These are phyloP conservation scores for Acacia crassicarpa DNA, from an alignment of 306 rosid species.

Conservation along the genomic window DNA sequence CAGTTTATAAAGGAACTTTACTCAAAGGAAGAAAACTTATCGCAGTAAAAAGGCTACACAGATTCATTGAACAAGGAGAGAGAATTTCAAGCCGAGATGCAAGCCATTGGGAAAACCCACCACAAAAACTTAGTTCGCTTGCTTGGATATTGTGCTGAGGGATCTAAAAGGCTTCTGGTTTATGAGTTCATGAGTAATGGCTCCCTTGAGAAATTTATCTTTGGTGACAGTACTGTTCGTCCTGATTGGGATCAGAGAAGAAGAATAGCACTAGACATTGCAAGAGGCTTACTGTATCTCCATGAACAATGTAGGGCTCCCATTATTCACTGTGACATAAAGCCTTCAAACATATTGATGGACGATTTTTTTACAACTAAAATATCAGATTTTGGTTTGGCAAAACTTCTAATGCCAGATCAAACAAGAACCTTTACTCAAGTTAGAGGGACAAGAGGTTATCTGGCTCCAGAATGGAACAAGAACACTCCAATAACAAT, in stretches of 20 bases:
- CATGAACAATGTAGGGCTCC: slow-evolving; percentile 44
- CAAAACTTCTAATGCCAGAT: slow-evolving; percentile 44
- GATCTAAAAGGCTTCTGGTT: slow-evolving; percentile 44
- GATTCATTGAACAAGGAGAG: slow-evolving; percentile 43
- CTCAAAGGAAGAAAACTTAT: slow-evolving; percentile 25
- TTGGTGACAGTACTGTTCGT: slow-evolving; percentile 11
- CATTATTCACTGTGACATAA: neutral
- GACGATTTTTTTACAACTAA: slow-evolving; percentile 34
- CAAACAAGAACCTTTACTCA: slow-evolving; percentile 43
- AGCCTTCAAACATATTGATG: too few species aligned
- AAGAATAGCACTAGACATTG: slow-evolving; percentile 41
- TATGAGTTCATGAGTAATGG: slow-evolving; percentile 48
- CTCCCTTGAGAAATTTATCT: slow-evolving; percentile 43
- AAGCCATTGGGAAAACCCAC: slow-evolving; percentile 40
- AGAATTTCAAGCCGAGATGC: slow-evolving; percentile 43
- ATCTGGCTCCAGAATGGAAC: slow-evolving; percentile 42
- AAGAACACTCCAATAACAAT: slow-evolving; percentile 40
- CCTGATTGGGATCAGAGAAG: slow-evolving; percentile 42
- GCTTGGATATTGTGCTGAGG: slow-evolving; percentile 39
- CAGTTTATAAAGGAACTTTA: slow-evolving; percentile 38
- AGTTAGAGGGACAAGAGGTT: slow-evolving; percentile 45
- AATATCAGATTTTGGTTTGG: slow-evolving; percentile 45
- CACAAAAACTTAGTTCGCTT: slow-evolving; percentile 44
- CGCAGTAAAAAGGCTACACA: slow-evolving; percentile 43
- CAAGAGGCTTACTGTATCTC: slow-evolving; percentile 42